Evolutionary conservation across 495 filamentous ascomycete species (phyloP).

Genomic region (Xylaria acuta): DNA sequence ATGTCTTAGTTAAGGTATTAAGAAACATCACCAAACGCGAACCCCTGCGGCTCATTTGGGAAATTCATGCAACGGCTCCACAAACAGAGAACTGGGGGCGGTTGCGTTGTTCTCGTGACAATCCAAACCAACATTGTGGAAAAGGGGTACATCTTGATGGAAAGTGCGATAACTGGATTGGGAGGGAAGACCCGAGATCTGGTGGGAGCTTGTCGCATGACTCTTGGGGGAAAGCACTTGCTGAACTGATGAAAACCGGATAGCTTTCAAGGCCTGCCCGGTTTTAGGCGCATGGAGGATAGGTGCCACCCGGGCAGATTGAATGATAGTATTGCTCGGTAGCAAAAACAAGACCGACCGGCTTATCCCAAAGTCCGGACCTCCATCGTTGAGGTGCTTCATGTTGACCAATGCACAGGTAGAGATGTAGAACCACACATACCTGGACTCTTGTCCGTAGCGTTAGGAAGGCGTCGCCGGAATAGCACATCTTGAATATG

Average conservation of each 20-base stretch:
- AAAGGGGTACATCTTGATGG: neutral
- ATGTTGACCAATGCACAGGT: neutral
- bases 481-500: conserved; percentile 99
- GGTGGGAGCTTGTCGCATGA: neutral
- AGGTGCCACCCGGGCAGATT: neutral
- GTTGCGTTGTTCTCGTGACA: conserved; percentile 22
- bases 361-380: neutral
- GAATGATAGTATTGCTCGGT: neutral
- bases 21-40: conserved; percentile 33
- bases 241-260: neutral
- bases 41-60: conserved; percentile 32
- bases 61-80: conserved; percentile 38
- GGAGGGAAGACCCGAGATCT: neutral
- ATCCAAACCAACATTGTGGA: neutral
- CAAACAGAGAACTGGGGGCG: conserved; percentile 12
- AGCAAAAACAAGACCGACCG: neutral
- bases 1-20: conserved; percentile 29
- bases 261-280: neutral
- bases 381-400: neutral
- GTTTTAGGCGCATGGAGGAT: neutral
- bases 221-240: conserved; percentile 1
- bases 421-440: conserved; percentile 35
- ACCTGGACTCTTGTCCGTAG: conserved; percentile 92
- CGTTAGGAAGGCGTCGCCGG: conserved; percentile 92
- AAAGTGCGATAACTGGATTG: neutral